A percentile compares a stretch with the other conserved stretches of the same genome.
Evolutionary conservation across 805 yeast species (phyloP).

Genomic region (Saccharomyces eubayanus): DNA sequence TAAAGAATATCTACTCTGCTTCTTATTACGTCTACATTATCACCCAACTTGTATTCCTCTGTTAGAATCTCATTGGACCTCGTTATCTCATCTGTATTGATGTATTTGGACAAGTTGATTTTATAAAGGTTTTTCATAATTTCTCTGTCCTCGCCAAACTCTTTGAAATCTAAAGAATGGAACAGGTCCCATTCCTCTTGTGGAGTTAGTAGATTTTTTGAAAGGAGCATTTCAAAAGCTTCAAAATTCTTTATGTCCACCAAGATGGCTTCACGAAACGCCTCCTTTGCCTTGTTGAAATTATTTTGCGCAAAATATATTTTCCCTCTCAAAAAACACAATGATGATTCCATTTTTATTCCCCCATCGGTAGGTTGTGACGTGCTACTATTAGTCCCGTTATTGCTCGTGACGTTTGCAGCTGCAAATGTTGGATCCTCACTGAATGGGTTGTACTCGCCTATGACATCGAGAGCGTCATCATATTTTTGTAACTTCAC

Average conservation of each 20-base stretch:
- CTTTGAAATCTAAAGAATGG: slow-evolving; percentile 45
- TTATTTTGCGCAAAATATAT: slow-evolving; percentile 77
- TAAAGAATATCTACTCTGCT: slow-evolving; percentile 63
- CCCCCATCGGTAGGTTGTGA: slow-evolving; percentile 54
- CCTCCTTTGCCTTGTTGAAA: slow-evolving; percentile 77
- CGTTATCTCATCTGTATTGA: slow-evolving; percentile 46
- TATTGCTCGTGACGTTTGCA: background rate
- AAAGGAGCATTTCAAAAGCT: slow-evolving; percentile 73
- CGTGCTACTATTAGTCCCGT: slow-evolving; percentile 1
- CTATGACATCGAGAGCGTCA: slow-evolving; percentile 79
- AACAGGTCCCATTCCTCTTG: slow-evolving; percentile 81
- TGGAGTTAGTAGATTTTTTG: slow-evolving; percentile 70
- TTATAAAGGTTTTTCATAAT: slow-evolving; percentile 70
- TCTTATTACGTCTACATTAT: slow-evolving; percentile 60
- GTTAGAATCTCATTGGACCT: slow-evolving; percentile 58
- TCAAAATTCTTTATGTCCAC: slow-evolving; percentile 90
- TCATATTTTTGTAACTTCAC: slow-evolving; percentile 72
- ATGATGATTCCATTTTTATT: slow-evolving; percentile 74
- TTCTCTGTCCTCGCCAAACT: slow-evolving; percentile 72
- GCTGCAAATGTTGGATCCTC: slow-evolving; percentile 17
- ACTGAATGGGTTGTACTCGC: slow-evolving; percentile 70
- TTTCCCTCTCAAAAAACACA: slow-evolving; percentile 78
- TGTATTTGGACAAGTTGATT: slow-evolving; percentile 64
- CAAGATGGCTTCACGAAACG: slow-evolving; percentile 75
- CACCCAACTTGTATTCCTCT: slow-evolving; percentile 64